Percentiles rank a stretch among this genome's conserved stretches.
phyloP scores from a whole-genome alignment of 768 basidiomycete genomes.

The Candolleomyces efflorescens region DNA sequence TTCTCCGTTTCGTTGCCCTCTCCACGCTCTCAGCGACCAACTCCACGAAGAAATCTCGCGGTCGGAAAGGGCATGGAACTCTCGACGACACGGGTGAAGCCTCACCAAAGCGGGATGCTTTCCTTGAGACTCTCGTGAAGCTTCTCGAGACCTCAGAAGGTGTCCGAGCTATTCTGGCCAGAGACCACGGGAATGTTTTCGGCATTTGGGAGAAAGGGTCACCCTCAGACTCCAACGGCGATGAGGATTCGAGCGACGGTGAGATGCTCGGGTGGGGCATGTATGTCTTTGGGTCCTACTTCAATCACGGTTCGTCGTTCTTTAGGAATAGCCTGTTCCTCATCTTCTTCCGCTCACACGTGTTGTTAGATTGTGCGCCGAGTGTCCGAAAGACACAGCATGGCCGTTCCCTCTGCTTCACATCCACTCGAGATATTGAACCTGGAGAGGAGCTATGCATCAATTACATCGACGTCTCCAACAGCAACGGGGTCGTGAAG shows the following conservation, averaged over 20 bases:
- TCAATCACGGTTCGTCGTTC: slow-evolving; percentile 55
- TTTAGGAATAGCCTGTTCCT: not conserved
- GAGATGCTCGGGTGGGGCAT: slow-evolving; percentile 66
- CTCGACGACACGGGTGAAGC: not conserved
- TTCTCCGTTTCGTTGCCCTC: slow-evolving; percentile 37
- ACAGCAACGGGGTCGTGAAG: slow-evolving; percentile 23
- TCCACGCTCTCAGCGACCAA: slow-evolving; percentile 2
- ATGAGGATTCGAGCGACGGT: slow-evolving; percentile 16
- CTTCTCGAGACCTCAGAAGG: slow-evolving; percentile 37
- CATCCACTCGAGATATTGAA: slow-evolving; percentile 36
- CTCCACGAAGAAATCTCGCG: not conserved
- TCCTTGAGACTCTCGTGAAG: slow-evolving; percentile 13
- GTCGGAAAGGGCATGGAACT: not conserved
- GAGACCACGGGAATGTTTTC: slow-evolving; percentile 65
- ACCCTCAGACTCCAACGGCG: not conserved
- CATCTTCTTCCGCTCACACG: not conserved
- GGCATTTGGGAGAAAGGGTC: slow-evolving; percentile 57
- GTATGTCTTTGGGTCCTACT: slow-evolving; percentile 58
- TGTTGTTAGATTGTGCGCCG: slow-evolving; percentile 43
- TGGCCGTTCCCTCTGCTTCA: slow-evolving; percentile 44
- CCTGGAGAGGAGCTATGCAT: slow-evolving; percentile 56
- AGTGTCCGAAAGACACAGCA: slow-evolving; percentile 44
- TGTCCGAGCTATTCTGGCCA: slow-evolving; percentile 49
- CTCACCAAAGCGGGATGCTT: not conserved
- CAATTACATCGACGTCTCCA: slow-evolving; percentile 44